Percentiles rank a stretch among this genome's conserved stretches.
phyloP scores from a whole-genome alignment of 306 rosid species.

The Acacia confusa region DNA sequence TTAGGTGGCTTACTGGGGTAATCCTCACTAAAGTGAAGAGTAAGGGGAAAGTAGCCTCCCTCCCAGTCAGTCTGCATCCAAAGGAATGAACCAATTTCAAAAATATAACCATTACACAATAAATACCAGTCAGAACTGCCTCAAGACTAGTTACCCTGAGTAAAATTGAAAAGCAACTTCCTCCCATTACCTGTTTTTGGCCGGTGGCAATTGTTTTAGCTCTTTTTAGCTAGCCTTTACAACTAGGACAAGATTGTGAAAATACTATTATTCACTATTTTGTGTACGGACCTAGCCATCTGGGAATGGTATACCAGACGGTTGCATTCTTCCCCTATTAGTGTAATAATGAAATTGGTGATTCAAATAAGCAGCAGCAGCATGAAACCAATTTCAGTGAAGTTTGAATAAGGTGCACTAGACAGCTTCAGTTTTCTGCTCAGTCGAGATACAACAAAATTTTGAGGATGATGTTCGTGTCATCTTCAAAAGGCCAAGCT shows the following conservation, averaged over 20 bases:
- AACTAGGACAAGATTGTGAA: not conserved
- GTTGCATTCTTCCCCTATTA: not conserved
- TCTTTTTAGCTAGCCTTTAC: not conserved
- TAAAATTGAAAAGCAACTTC: not conserved
- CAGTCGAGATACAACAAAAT: not conserved
- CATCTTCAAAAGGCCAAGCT: not conserved
- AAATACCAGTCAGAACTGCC: not conserved
- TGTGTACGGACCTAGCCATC: not conserved
- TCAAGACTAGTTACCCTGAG: not conserved
- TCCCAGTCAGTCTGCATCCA: slow-evolving; percentile 36
- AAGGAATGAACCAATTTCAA: not conserved
- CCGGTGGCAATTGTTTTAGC: too few relatives aligned
- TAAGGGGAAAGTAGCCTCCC: slow-evolving; percentile 29
- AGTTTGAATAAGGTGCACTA: not conserved
- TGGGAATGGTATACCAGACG: not conserved
- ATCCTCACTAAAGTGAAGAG: slow-evolving; percentile 24
- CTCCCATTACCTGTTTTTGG: too few relatives aligned
- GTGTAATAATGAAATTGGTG: not conserved
- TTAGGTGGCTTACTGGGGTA: slow-evolving; percentile 37
- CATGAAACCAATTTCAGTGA: not conserved
- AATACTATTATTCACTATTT: not conserved
- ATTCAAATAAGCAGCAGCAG: not conserved
- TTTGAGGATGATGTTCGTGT: not conserved
- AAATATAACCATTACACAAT: not conserved
- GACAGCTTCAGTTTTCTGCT: not conserved